These are phyloP conservation scores for Ilex aquifolium DNA, from an alignment of 257 asterid species.

Conservation along the genomic window DNA sequence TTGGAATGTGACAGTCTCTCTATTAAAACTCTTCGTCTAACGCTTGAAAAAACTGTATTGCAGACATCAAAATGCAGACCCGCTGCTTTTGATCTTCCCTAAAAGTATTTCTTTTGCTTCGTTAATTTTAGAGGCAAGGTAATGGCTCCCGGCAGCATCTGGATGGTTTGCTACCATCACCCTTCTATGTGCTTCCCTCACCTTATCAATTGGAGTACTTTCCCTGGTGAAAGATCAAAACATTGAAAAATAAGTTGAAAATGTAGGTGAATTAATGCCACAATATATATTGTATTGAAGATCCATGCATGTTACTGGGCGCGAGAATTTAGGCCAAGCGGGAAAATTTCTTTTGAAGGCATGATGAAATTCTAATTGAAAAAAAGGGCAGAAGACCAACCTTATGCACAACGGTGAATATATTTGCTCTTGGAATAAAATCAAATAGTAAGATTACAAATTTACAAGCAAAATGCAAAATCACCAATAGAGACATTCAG, in stretches of 20 bases:
- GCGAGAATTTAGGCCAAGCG: neutral
- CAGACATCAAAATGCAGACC: conserved; percentile 53
- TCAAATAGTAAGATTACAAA: too few relatives aligned
- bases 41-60: conserved; percentile 14
- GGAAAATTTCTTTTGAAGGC: neutral
- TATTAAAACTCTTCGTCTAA: neutral
- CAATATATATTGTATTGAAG: neutral
- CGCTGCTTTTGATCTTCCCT: conserved; percentile 59
- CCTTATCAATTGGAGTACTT: conserved; percentile 57
- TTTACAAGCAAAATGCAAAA: neutral
- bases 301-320: neutral
- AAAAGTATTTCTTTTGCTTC: conserved; percentile 75
- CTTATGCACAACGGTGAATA: neutral
- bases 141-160: conserved; percentile 94
- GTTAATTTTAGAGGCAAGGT: conserved; percentile 82
- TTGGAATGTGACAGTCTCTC: too few relatives aligned
- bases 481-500: neutral
- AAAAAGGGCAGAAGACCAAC: neutral
- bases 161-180: conserved; percentile 98
- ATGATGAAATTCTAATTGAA: neutral
- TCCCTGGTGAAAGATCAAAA: conserved; percentile 38
- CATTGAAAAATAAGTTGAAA: conserved; percentile 1
- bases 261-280: neutral
- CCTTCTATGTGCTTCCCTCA: conserved; percentile 86
- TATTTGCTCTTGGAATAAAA: too few relatives aligned